Percentiles rank a stretch among this genome's conserved stretches.
Conservation (phyloP, 2,329 filamentous ascomycete genomes). For the Calcarisporium arbuscula region DNA sequence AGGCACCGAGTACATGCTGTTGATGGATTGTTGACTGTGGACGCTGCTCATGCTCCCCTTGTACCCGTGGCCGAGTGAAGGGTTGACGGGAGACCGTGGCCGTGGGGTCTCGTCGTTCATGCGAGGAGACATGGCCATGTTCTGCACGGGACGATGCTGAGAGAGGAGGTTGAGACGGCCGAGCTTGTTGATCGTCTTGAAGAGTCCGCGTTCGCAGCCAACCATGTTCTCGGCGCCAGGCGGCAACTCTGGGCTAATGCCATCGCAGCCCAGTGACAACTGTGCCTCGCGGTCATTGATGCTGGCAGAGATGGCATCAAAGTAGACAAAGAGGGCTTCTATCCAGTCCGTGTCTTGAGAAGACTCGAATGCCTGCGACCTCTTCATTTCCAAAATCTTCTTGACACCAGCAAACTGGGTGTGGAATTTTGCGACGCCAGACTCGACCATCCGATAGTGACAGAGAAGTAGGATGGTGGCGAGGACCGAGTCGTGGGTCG, state of each 20-base stretch:
- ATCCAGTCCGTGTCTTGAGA: conserved; percentile 78
- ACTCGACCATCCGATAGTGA: conserved; percentile 90
- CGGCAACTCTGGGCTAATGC: conserved; percentile 40
- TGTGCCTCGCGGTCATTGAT: conserved; percentile 90
- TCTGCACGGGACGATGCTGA: conserved; percentile 55
- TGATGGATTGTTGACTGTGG: conserved; percentile 20
- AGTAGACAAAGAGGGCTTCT: conserved; percentile 88
- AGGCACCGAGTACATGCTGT: conserved; percentile 33
- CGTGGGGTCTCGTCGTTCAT: conserved; percentile 15
- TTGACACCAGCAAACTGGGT: conserved; percentile 91
- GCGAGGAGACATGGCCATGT: conserved; percentile 13
- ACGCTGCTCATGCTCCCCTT: conserved; percentile 25
- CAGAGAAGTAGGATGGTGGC: conserved; percentile 84
- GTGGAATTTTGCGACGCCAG: conserved; percentile 85
- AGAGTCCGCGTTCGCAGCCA: conserved; percentile 79
- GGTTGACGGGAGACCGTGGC: conserved; percentile 33
- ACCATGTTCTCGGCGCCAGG: conserved; percentile 75
- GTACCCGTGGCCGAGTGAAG: conserved; percentile 36
- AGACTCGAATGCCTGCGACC: conserved; percentile 35
- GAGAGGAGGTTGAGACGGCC: conserved; percentile 80
- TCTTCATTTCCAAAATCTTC: conserved; percentile 74
- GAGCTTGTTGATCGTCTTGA: conserved; percentile 78
- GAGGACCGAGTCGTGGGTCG: conserved; percentile 78
- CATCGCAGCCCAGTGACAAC: conserved; percentile 63
- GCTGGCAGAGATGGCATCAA: conserved; percentile 85